phyloP scores from a whole-genome alignment of 2,329 filamentous ascomycete genomes.

The Alternaria dauci region DNA sequence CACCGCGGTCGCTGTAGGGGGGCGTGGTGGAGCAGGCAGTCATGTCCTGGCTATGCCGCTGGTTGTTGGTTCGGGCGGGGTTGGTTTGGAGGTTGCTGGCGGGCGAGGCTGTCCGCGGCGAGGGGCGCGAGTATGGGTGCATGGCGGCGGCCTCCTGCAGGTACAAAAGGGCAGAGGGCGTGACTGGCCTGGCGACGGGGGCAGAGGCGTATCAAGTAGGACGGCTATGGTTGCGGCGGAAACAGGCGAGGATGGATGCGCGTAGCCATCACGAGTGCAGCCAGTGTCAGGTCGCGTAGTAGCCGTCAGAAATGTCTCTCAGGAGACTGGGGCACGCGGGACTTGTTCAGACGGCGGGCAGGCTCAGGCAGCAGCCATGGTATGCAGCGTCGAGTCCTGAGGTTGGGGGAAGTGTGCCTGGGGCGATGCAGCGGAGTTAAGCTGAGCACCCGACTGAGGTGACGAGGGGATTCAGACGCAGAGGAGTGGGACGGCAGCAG shows the following conservation, averaged over 20 bases:
- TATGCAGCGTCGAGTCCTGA: conserved; percentile 28
- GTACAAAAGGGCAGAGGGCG: conserved; percentile 20
- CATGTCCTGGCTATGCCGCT: conserved; percentile 69
- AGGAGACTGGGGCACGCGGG: conserved; percentile 44
- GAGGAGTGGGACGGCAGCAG: conserved; percentile 6
- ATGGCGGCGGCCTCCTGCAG: conserved; percentile 60
- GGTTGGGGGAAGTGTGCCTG: conserved; percentile 21
- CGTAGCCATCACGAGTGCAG: conserved; percentile 51
- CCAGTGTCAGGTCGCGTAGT: conserved; percentile 33
- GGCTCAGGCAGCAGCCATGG: conserved; percentile 51
- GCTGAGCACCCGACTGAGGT: conserved; percentile 39
- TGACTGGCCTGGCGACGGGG: conserved; percentile 19
- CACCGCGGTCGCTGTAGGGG: conserved; percentile 59
- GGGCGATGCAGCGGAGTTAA: conserved; percentile 36
- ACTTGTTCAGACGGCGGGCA: conserved; percentile 12
- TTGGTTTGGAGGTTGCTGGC: conserved; percentile 76
- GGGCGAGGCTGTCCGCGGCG: conserved; percentile 76
- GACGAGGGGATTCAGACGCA: conserved; percentile 11
- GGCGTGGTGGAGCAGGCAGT: conserved; percentile 63
- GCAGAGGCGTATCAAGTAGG: conserved; percentile 18
- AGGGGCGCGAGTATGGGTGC: conserved; percentile 83
- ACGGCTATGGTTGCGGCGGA: conserved; percentile 46
- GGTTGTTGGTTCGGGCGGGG: conserved; percentile 73
- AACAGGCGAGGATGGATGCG: conserved; percentile 42
- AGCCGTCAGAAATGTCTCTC: conserved; percentile 38